Evolutionary conservation across 768 basidiomycete genomes (phyloP).

Genomic region (Chiua virens): DNA sequence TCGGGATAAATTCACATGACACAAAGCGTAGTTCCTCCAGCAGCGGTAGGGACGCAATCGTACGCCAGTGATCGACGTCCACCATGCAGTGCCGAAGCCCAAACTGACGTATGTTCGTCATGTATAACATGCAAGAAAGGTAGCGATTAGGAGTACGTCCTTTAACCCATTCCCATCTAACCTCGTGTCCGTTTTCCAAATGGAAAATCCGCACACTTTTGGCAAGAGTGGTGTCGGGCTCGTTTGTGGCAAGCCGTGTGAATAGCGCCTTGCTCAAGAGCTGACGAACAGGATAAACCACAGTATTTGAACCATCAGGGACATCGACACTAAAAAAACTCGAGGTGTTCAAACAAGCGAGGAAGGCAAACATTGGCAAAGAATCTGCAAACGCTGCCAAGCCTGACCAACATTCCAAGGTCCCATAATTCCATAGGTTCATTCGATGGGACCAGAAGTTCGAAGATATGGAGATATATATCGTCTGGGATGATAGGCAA

Average conservation of each 20-base stretch:
- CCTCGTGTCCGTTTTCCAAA: constrained; percentile 1
- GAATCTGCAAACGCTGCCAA: constrained; percentile 44
- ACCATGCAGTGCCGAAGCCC: constrained; percentile 7
- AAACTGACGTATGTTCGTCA: constrained; percentile 18
- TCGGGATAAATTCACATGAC: background rate
- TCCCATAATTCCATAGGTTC: constrained; percentile 10
- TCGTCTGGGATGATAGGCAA: constrained; percentile 43
- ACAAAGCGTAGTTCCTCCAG: constrained; percentile 19
- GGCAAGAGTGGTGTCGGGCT: constrained; percentile 32
- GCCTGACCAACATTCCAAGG: constrained; percentile 10
- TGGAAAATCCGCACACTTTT: constrained; percentile 26
- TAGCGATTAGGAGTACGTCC: background rate
- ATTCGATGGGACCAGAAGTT: constrained; percentile 25
- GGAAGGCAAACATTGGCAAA: constrained; percentile 41
- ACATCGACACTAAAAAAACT: constrained; percentile 19
- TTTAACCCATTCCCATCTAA: background rate
- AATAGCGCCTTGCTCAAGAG: constrained; percentile 16
- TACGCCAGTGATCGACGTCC: constrained; percentile 11
- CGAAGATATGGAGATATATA: constrained; percentile 43
- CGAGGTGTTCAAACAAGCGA: constrained; percentile 38
- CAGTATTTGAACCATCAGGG: background rate
- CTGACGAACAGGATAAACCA: background rate
- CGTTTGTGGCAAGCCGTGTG: constrained; percentile 23
- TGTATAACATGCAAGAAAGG: constrained; percentile 7
- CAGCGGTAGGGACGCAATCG: constrained; percentile 2